These are phyloP conservation scores for Psilocybe cyanescens DNA, from an alignment of 768 basidiomycete genomes.

Conservation along the genomic window DNA sequence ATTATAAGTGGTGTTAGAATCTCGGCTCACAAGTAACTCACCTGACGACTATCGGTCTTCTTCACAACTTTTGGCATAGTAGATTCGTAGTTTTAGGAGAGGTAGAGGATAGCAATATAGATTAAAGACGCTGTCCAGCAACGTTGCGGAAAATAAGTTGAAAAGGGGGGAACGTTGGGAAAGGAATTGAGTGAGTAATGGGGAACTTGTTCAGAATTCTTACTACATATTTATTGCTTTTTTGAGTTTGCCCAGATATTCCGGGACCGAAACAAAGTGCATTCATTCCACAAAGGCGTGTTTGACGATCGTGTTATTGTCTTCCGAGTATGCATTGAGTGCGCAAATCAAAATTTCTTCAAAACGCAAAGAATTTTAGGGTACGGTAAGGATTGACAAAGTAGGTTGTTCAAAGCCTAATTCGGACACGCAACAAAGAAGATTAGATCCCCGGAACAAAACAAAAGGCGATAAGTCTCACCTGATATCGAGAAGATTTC, in stretches of 20 bases:
- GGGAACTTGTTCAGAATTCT: conserved; percentile 2
- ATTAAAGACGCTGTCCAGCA: conserved; percentile 48
- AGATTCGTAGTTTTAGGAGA: conserved; percentile 2
- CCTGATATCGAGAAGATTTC: conserved; percentile 17
- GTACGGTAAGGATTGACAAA: conserved; percentile 13
- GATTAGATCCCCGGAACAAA: conserved; percentile 14
- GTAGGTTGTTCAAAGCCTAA: conserved; percentile 13
- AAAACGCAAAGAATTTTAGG: conserved; percentile 12
- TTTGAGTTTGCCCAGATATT: conserved; percentile 10
- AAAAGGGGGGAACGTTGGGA: conserved; percentile 16
- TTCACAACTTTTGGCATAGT: conserved; percentile 14
- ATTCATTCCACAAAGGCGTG: conserved; percentile 19
- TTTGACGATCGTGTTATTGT: conserved; percentile 27
- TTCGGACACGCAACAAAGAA: conserved; percentile 14
- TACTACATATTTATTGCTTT: conserved; percentile 24
- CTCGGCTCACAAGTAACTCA: neutral
- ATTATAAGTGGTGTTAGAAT: neutral
- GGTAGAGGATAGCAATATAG: conserved; percentile 14
- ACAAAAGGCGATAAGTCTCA: conserved; percentile 25
- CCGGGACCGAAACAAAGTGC: conserved; percentile 28
- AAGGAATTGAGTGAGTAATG: conserved; percentile 20
- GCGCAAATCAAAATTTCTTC: conserved; percentile 16
- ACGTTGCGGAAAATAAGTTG: conserved; percentile 34
- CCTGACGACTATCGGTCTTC: conserved; percentile 7
- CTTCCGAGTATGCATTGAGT: conserved; percentile 17